A percentile compares a stretch with the other conserved stretches of the same genome.
These are phyloP conservation scores for Kodamaea hsintzibuensis DNA, from an alignment of 805 yeast species.

Conservation along the genomic window DNA sequence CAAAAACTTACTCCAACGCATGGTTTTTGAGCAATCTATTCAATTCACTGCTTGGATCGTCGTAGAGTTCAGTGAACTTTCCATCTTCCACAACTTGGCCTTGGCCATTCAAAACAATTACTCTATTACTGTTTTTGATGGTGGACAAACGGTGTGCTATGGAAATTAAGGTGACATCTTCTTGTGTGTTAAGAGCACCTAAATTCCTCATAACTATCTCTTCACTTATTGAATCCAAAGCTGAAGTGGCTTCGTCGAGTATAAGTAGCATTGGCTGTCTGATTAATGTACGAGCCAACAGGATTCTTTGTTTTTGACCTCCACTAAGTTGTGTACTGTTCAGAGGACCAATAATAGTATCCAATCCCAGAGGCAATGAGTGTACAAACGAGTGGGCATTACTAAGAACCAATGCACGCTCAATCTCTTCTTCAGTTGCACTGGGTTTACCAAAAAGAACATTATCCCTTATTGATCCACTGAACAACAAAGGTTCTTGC, in stretches of 20 bases:
- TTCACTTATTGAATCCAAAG: conserved; percentile 86
- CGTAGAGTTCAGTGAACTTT: conserved; percentile 25
- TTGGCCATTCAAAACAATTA: conserved; percentile 60
- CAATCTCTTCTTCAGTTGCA: conserved; percentile 59
- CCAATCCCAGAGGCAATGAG: conserved; percentile 78
- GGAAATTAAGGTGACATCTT: conserved; percentile 70
- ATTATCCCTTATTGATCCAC: conserved; percentile 83
- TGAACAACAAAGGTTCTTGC: conserved; percentile 87
- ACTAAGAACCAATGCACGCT: conserved; percentile 64
- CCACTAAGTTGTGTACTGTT: conserved; percentile 78
- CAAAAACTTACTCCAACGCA: conserved; percentile 1
- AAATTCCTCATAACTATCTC: conserved; percentile 79
- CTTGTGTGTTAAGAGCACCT: conserved; percentile 50
- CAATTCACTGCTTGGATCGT: conserved; percentile 32
- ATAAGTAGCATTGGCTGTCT: conserved; percentile 78
- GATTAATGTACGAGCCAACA: conserved; percentile 84
- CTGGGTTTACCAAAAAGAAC: conserved; percentile 70
- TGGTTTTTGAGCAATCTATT: conserved; percentile 36
- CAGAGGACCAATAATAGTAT: conserved; percentile 80
- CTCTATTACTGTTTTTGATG: conserved; percentile 76
- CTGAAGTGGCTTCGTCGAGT: conserved; percentile 93
- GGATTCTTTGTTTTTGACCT: conserved; percentile 92
- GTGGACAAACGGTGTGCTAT: conserved; percentile 93
- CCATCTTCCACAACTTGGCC: conserved; percentile 72
- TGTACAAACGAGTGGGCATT: conserved; percentile 70